A percentile compares a stretch with the other conserved stretches of the same genome.
phyloP scores from a whole-genome alignment of 768 basidiomycete species.

The Gautieria morchelliformis region DNA sequence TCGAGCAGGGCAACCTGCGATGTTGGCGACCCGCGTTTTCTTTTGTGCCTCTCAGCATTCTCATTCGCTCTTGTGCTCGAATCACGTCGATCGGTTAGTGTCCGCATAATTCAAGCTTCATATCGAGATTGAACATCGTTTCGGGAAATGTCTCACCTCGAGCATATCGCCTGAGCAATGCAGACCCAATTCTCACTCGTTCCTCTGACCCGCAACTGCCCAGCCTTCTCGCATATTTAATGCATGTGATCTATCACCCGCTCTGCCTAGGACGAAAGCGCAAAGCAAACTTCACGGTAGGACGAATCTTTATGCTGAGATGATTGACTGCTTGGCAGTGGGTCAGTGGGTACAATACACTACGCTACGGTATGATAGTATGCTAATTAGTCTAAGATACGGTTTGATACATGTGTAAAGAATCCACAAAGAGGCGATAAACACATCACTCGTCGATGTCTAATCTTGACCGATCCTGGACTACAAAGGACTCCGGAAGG shows the following conservation, averaged over 20 bases:
- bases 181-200: conserved; percentile 3
- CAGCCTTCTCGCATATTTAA: not conserved
- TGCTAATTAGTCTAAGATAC: not conserved
- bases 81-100: conserved; percentile 39
- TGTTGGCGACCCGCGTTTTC: conserved; percentile 47
- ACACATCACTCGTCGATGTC: not conserved
- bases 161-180: conserved; percentile 41
- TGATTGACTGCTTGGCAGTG: not conserved
- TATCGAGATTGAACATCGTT: conserved; percentile 20
- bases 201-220: not conserved
- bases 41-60: conserved; percentile 49
- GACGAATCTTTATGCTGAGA: not conserved
- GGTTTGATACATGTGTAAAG: not conserved
- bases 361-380: not conserved
- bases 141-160: conserved; percentile 61
- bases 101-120: not conserved
- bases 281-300: not conserved
- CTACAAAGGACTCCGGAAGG: not conserved
- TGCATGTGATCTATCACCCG: not conserved
- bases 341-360: not conserved
- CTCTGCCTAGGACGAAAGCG: not conserved
- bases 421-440: not conserved
- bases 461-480: not conserved
- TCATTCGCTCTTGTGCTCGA: conserved; percentile 56
- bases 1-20: conserved; percentile 40